Percentiles rank a stretch among this genome's conserved stretches.
phyloP scores from a whole-genome alignment of 2,329 filamentous ascomycete genomes.

The Akanthomyces dipterigenus region DNA sequence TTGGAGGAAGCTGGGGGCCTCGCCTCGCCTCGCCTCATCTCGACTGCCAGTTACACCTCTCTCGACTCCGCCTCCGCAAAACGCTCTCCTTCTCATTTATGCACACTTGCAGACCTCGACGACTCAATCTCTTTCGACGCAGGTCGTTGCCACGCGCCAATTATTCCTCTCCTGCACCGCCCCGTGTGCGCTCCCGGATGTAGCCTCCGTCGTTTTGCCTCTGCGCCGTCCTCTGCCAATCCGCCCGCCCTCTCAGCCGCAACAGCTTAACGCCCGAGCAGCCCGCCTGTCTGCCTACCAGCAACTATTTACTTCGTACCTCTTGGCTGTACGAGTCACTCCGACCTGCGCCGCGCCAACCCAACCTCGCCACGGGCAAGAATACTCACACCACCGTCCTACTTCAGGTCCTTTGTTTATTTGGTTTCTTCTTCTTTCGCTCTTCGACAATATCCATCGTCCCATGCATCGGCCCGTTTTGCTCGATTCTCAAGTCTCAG shows the following conservation, averaged over 20 bases:
- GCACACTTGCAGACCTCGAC: background rate
- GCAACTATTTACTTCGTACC: background rate
- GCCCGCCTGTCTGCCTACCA: background rate
- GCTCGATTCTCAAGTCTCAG: background rate
- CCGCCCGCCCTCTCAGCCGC: conserved; percentile 1
- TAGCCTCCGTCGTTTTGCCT: background rate
- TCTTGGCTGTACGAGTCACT: background rate
- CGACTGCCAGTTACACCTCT: too few relatives aligned
- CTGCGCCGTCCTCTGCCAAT: background rate
- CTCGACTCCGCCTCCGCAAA: conserved; percentile 3
- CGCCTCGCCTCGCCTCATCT: background rate
- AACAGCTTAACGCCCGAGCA: background rate
- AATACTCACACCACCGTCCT: background rate
- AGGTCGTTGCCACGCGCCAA: too few relatives aligned
- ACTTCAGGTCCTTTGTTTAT: background rate
- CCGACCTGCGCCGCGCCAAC: background rate
- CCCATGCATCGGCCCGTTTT: background rate
- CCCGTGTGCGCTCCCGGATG: background rate
- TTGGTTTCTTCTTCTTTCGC: background rate
- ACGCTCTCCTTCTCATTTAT: background rate
- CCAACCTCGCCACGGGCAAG: conserved; percentile 1
- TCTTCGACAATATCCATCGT: background rate
- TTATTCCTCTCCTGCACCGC: background rate
- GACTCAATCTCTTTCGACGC: too few relatives aligned
- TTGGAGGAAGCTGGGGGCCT: too few relatives aligned